Evolutionary conservation across 805 yeast genomes (phyloP), one percentile per base, ranked within the genome.

Genomic region (Lipomyces anomalus): DNA sequence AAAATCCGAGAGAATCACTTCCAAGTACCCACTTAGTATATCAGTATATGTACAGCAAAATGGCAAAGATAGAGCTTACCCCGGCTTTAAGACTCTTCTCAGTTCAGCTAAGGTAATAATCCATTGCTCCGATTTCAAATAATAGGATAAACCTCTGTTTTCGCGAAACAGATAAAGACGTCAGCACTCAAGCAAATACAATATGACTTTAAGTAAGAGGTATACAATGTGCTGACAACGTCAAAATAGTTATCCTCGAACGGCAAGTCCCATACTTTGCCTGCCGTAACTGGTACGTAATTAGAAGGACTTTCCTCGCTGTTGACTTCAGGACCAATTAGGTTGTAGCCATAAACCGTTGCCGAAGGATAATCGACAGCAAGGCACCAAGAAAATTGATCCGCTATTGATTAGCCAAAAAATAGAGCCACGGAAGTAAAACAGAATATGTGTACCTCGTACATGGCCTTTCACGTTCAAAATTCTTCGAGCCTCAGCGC

Each of bases 321-420:
- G 4, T 43, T 36, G 11, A 32, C 47, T 4, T 18, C 29, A 3
- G 52, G 18, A 11, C 26, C 52, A 11, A 11, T 16, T 17, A 51
- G 43, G 24, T 59, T 57, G 42, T 57, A 55, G 26, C 66, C 66
- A 36, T 61, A 61, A 13, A 61, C 56, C 37, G 48, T 48, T 24
- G 62, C 50, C 21, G 53, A 45, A 1, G 66, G 66, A 35, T 46
- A 50, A 38, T 61, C 66, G 23, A 61, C 40, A 7, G 66, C 66
- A 33, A 61, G 22, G 38, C 61, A 63, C 66, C 66, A 61, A 4
- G 62, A 56, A 66, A 66, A 61, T 35, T 53, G 62, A 57, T 62
- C 38, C 22, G 52, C 32, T 17, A 16, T 9, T 4, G 20, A 16
- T 17, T 41, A 18, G 18, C 32, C 47, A n/a, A 18, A 29, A n/a